A percentile compares a stretch with the other conserved stretches of the same genome.
Evolutionary conservation across 305 asterid species (phyloP).

Genomic region (Fraxinus paxiana): DNA sequence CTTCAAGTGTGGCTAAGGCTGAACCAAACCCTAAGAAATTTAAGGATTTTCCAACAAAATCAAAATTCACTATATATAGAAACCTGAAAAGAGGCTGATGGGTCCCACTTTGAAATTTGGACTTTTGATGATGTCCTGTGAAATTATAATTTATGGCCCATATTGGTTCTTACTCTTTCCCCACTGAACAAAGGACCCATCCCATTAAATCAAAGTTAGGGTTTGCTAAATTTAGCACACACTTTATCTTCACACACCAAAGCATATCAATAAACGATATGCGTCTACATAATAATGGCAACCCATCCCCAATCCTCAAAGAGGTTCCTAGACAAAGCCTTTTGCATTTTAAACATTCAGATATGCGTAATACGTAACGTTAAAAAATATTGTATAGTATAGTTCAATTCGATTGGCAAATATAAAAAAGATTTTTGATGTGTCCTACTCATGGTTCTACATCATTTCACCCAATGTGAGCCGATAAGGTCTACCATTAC

Average conservation of each 20-base stretch:
- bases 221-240: slow-evolving; percentile 28
- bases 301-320: background rate
- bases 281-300: background rate
- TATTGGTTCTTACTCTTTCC: background rate
- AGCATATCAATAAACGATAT: slow-evolving; percentile 21
- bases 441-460: slow-evolving; percentile 2
- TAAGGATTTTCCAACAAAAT: slow-evolving; percentile 30
- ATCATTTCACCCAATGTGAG: background rate
- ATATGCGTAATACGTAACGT: too few species aligned
- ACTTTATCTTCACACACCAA: slow-evolving; percentile 18
- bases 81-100: slow-evolving; percentile 26
- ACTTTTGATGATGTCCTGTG: slow-evolving; percentile 6
- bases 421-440: background rate
- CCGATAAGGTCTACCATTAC: background rate
- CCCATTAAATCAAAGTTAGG: slow-evolving; percentile 20
- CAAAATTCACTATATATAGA: slow-evolving; percentile 33
- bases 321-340: background rate
- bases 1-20: background rate
- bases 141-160: background rate
- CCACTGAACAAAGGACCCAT: slow-evolving; percentile 13
- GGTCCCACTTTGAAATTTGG: slow-evolving; percentile 20
- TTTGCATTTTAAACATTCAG: background rate
- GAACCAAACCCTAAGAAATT: background rate
- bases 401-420: background rate
- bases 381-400: background rate